Evolutionary conservation across 306 rosid genomes (phyloP).

Genomic region (Cyclanthera cordifolia): DNA sequence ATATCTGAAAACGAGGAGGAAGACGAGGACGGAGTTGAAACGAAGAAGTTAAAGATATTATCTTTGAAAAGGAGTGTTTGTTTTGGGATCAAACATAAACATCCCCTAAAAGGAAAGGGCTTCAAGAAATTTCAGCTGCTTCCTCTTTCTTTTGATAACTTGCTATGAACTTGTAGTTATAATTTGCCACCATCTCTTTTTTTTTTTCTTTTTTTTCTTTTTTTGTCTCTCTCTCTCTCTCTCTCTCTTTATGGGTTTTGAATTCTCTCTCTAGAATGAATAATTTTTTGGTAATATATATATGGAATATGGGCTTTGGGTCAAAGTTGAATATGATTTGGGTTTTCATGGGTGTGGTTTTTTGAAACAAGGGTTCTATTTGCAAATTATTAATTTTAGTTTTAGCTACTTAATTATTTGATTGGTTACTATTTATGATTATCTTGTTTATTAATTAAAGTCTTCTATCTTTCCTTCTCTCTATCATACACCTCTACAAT

Average conservation of each 20-base stretch:
- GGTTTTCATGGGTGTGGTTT: constrained; percentile 11
- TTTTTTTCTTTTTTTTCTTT: background rate
- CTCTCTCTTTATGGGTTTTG: no score
- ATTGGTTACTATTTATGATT: no score
- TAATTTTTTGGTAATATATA: background rate
- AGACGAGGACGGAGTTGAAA: background rate
- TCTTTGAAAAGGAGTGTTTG: no score
- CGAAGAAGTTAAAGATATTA: no score
- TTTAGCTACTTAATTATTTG: no score
- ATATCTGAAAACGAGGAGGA: no score
- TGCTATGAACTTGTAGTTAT: background rate
- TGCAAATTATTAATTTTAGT: background rate
- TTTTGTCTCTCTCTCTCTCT: background rate
- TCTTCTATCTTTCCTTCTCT: no score
- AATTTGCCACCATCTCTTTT: background rate
- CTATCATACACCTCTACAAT: no score
- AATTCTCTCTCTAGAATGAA: constrained; percentile 2
- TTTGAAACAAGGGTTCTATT: background rate
- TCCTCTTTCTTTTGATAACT: background rate
- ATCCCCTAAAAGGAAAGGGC: background rate
- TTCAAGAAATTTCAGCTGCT: background rate
- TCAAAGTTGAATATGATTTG: constrained; percentile 4
- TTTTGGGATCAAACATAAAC: background rate
- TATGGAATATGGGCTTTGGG: background rate
- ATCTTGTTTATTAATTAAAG: no score